Evolutionary conservation across 2,329 filamentous ascomycete species (phyloP).

Genomic region (Ustilaginoidea virens): DNA sequence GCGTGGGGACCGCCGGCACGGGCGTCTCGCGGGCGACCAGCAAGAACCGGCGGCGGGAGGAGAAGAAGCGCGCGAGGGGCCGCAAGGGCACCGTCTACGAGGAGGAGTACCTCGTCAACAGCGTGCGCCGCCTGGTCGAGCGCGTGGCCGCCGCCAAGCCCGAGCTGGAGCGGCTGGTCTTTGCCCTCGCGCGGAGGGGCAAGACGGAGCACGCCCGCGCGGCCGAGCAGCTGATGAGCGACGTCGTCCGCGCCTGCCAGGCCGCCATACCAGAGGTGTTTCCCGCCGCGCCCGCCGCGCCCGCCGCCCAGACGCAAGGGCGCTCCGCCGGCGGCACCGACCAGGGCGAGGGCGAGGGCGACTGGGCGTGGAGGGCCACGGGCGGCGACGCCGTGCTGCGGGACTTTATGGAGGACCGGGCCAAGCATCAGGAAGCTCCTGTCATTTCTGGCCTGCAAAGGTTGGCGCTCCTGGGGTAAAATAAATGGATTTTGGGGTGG

Average conservation of each 20-base stretch:
- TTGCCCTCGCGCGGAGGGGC: slow-evolving; percentile 59
- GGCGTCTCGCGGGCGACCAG: slow-evolving; percentile 64
- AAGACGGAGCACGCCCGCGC: slow-evolving; percentile 82
- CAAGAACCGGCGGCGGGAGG: slow-evolving; percentile 79
- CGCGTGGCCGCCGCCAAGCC: slow-evolving; percentile 56
- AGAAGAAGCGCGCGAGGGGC: slow-evolving; percentile 84
- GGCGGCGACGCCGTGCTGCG: slow-evolving; percentile 37
- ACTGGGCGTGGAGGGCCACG: slow-evolving; percentile 17
- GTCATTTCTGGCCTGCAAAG: slow-evolving; percentile 32
- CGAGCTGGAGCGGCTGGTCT: slow-evolving; percentile 61
- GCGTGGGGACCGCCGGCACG: slow-evolving; percentile 53
- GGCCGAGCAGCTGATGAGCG: slow-evolving; percentile 56
- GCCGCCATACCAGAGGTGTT: slow-evolving; percentile 59
- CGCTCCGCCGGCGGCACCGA: slow-evolving; percentile 27
- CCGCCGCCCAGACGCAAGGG: slow-evolving; percentile 54
- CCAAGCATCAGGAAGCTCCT: slow-evolving; percentile 30
- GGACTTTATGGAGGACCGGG: slow-evolving; percentile 31
- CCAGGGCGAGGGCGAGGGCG: slow-evolving; percentile 8
- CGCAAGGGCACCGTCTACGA: slow-evolving; percentile 97
- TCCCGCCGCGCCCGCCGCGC: slow-evolving; percentile 11
- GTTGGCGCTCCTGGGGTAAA: slow-evolving; percentile 34
- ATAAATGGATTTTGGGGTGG: too few relatives aligned
- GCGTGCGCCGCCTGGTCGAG: slow-evolving; percentile 68
- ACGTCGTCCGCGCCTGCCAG: slow-evolving; percentile 57
- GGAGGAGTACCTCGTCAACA: slow-evolving; percentile 90